Base-by-base conservation (phyloP, 495 filamentous ascomycete genomes). In the Penicillium canariense region DNA sequence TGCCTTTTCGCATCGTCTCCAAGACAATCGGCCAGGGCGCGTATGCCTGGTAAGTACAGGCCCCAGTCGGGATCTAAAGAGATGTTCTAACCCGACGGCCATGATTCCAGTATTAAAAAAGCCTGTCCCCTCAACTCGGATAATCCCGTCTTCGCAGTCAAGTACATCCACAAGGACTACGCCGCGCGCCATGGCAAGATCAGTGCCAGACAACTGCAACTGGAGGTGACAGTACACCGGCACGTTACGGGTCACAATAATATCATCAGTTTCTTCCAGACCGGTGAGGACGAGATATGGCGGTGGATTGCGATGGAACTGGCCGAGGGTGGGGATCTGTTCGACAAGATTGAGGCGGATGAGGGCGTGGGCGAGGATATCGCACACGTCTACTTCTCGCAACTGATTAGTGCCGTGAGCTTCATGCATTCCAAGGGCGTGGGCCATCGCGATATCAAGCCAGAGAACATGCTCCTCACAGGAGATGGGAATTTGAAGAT, bases 281-380 rank as follows among this genome's bases (percentile, higher is more conserved):
- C 83, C 3, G 94, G 90, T 47, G 91, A 97, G 68, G 92, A 99
- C 65, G 67, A 76, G 2, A 72, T 85, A n/a, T 99, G 95, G 95
- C 80, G 85, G 60, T 99, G 93, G 93, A 96, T 99, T 63, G 91
- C 90, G 12, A 97, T 99, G 91, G 94, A 99, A 68, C 85, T 90
- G 61, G 94, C 94, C 38, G 90, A 93, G 56, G 94, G 94, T 36
- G 94, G 94, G 12, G 94, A 99, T 68, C 81, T 99, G 11, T 99
- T 99, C 74, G 94, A 98, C 81, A 98, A 98, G 76, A 97, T 98
- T 65, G 94, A 98, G 69, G 91, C 94, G 3, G 94, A 98, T 69
- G 88, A 90, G 26, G 94, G 95, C 50, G 88, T 97, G 10, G 81
- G 84, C 9, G 88, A 96, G 69, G 89, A 96, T 70, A 87, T 99